Evolutionary conservation across 208 protist genomes (phyloP), one percentile per base, ranked within the genome.

Genomic region (Crithidia expoeki): DNA sequence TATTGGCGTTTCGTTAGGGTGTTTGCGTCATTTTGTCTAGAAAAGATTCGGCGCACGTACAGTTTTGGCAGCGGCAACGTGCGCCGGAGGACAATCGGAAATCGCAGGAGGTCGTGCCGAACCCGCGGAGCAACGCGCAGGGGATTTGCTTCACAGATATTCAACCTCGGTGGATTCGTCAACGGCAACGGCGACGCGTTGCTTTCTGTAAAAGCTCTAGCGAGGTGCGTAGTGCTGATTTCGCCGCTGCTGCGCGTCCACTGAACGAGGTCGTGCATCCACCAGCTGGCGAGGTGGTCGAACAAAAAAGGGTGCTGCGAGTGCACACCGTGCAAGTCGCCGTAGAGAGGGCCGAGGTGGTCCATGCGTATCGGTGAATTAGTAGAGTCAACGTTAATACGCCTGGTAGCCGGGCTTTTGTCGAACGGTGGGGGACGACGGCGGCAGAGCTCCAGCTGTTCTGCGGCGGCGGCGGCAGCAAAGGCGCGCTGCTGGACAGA

Each of bases 211-310:
- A 12, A 6, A 42, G 36, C 36, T 12, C 12, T 12, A 16, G 36
- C 36, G 36, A 16, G 6, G 36, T n/a, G n/a, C n/a, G n/a, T n/a
- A n/a, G n/a, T n/a, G n/a, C n/a, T n/a, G n/a, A n/a, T n/a, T n/a
- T n/a, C n/a, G n/a, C n/a, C n/a, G n/a, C n/a, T n/a, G n/a, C n/a
- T n/a, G n/a, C n/a, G n/a, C n/a, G n/a, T n/a, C n/a, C n/a, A n/a
- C n/a, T n/a, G n/a, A n/a, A n/a, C n/a, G n/a, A n/a, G n/a, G n/a
- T n/a, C n/a, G n/a, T n/a, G 42, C 42, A 52, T 23, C 49, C 49
- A 52, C 49, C 49, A 52, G 49, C 49, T 52, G 25, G 49, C 49
- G 25, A 52, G 49, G 49, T 52, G 49, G 14, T 52, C 49, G 49
- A 52, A 52, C 6, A 52, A 14, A 30, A 52, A 30, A 30, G 49